These are phyloP conservation scores for Bipolaris bicolor DNA, from an alignment of 2,329 filamentous ascomycete genomes.

Conservation along the genomic window DNA sequence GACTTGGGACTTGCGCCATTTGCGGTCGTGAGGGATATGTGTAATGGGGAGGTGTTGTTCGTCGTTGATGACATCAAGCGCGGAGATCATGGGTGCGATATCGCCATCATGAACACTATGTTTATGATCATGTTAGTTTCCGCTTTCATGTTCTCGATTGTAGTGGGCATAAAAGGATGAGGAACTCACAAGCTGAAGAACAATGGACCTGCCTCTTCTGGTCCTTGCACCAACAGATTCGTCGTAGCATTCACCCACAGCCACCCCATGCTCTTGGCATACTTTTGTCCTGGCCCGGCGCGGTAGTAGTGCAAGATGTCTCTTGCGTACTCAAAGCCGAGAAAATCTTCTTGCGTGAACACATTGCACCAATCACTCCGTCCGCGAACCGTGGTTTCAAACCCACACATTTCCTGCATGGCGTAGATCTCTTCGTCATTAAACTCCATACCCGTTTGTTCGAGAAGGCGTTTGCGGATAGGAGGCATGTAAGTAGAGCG, in stretches of 20 bases:
- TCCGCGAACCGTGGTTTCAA: conserved; percentile 62
- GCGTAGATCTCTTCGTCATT: conserved; percentile 59
- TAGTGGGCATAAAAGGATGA: background rate
- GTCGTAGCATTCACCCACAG: conserved; percentile 65
- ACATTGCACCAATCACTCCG: conserved; percentile 63
- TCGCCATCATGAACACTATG: conserved; percentile 63
- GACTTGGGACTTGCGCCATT: conserved; percentile 62
- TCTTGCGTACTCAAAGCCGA: conserved; percentile 63
- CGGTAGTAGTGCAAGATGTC: conserved; percentile 66
- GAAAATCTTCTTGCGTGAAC: conserved; percentile 61
- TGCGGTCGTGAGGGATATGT: conserved; percentile 52
- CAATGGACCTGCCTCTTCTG: conserved; percentile 50
- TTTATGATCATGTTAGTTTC: background rate
- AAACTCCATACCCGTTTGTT: conserved; percentile 54
- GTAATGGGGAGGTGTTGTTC: conserved; percentile 55
- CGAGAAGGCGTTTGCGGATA: conserved; percentile 54
- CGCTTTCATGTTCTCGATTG: background rate
- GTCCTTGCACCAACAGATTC: conserved; percentile 55
- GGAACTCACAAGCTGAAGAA: conserved; percentile 62
- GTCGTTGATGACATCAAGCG: conserved; percentile 58
- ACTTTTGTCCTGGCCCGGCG: conserved; percentile 62
- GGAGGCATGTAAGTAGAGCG: conserved; percentile 55
- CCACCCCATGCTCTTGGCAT: conserved; percentile 61
- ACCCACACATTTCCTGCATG: conserved; percentile 68
- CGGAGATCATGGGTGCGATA: conserved; percentile 61